Base-by-base conservation (phyloP, 306 rosid genomes). In the Alnus glutinosa region DNA sequence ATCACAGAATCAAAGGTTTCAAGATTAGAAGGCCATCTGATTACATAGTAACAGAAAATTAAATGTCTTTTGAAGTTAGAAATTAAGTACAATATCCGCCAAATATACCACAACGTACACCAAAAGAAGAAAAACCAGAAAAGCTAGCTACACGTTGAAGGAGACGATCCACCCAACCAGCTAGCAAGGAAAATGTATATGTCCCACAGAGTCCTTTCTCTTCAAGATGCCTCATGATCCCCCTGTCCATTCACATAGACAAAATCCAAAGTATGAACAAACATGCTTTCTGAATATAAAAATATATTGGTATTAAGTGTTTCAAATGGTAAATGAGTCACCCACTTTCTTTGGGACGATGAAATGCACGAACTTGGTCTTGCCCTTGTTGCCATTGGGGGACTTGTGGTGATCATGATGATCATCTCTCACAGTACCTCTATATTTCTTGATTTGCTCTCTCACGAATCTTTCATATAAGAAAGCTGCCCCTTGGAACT, bases 401-500 rank as follows among this genome's bases (percentile, higher is more conserved):
- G 44, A 32, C 14, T 4, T 63, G 63, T 19, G 44, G 23, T 77
- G 75, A 6, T 61, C 72, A 14, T 63, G 83, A 1, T 1, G 83
- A 1, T 1, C 63, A 52, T 16, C 77, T 8, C 42, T 82, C 4
- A 62, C 81, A 9, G 54, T 71, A 55, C 70, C 83, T 10, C 59
- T 79, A 69, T 84, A 64, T 75, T 80, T 92, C 68, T 69, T 83
- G 78, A 94, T 74, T 49, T 92, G 88, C 1, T 48, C 77, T 69
- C 92, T 91, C 81, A 85, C 97, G 30, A 76, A 91, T 76, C 84
- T 90, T 23, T 92, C 90, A 78, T 95, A 95, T 83, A 95, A 81
- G 84, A 89, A 89, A 78, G 98, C 89, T n/a, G 97, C 98, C 32
- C 98, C 98, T 82, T 87, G 85, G 89, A 90, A 89, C 50, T 91